These are phyloP conservation scores for Fusarium sp. DNA, from an alignment of 2,329 filamentous ascomycete genomes.

Conservation along the genomic window DNA sequence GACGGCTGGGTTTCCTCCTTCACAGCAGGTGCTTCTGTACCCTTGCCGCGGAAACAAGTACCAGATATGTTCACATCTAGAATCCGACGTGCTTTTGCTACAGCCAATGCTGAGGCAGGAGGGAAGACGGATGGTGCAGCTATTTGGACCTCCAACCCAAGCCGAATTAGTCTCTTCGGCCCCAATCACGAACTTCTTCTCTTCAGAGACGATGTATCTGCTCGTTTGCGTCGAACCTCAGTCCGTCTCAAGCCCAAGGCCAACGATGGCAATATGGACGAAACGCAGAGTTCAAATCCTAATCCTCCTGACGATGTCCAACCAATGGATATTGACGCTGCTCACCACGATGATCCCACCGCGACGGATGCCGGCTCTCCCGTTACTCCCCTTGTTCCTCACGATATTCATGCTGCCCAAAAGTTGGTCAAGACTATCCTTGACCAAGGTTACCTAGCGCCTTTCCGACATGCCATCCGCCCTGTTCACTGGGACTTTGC, in stretches of 20 bases:
- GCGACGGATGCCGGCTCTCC: conserved; percentile 41
- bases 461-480: conserved; percentile 82
- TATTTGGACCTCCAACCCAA: conserved; percentile 90
- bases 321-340: conserved; percentile 57
- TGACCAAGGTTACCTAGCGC: conserved; percentile 88
- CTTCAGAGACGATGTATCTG: conserved; percentile 87
- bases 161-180: conserved; percentile 85
- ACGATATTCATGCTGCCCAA: conserved; percentile 70
- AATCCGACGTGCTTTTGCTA: conserved; percentile 81
- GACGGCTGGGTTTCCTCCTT: conserved; percentile 97
- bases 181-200: conserved; percentile 88
- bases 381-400: conserved; percentile 56
- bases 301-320: conserved; percentile 28
- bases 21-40: conserved; percentile 76
- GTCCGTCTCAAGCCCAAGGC: conserved; percentile 71
- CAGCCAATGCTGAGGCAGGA: conserved; percentile 78
- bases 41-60: conserved; percentile 76
- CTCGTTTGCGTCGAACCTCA: conserved; percentile 79
- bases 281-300: conserved; percentile 31
- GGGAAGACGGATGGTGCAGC: conserved; percentile 65
- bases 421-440: conserved; percentile 91
- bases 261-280: conserved; percentile 51
- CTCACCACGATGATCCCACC: conserved; percentile 36
- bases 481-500: conserved; percentile 93
- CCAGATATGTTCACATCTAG: conserved; percentile 92